Percentiles rank a stretch among this genome's conserved stretches.
Conservation (phyloP, 768 basidiomycete genomes). For the Pisolithus tinctorius region DNA sequence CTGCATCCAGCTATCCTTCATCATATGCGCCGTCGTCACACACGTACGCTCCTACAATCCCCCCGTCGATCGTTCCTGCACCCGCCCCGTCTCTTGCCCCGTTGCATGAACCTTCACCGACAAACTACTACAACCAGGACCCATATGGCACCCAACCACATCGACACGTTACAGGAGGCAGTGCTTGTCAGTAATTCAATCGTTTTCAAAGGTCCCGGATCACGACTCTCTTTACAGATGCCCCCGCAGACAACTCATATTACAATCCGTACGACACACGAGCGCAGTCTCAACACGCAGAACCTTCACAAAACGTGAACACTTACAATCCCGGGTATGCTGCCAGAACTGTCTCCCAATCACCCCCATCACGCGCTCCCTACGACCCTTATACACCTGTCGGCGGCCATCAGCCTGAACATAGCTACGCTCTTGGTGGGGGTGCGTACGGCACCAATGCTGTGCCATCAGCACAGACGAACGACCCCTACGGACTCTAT, state of each 20-base stretch:
- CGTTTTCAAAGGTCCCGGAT: neutral
- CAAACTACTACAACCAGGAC: conserved; percentile 18
- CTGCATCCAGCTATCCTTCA: conserved; percentile 36
- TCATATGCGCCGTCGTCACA: conserved; percentile 27
- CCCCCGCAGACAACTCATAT: conserved; percentile 44
- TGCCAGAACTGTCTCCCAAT: conserved; percentile 8
- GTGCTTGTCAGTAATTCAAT: conserved; percentile 42
- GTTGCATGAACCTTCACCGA: conserved; percentile 16
- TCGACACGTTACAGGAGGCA: conserved; percentile 46
- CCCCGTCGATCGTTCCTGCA: conserved; percentile 20
- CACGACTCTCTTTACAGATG: conserved; percentile 34
- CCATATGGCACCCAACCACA: conserved; percentile 33
- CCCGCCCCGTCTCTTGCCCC: conserved; percentile 5
- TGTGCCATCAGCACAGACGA: conserved; percentile 35
- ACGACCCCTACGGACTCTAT: conserved; percentile 22
- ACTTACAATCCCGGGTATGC: conserved; percentile 31
- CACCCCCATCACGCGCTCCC: conserved; percentile 10
- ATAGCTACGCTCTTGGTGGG: conserved; percentile 52
- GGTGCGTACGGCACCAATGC: conserved; percentile 47
- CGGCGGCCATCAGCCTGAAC: conserved; percentile 30
- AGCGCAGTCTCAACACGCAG: conserved; percentile 22
- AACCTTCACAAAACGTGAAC: conserved; percentile 28
- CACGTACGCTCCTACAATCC: conserved; percentile 12
- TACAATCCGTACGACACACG: conserved; percentile 45
- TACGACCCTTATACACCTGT: conserved; percentile 11